Conservation (phyloP, 306 rosid genomes). For the Lathyrus oleraceus region DNA sequence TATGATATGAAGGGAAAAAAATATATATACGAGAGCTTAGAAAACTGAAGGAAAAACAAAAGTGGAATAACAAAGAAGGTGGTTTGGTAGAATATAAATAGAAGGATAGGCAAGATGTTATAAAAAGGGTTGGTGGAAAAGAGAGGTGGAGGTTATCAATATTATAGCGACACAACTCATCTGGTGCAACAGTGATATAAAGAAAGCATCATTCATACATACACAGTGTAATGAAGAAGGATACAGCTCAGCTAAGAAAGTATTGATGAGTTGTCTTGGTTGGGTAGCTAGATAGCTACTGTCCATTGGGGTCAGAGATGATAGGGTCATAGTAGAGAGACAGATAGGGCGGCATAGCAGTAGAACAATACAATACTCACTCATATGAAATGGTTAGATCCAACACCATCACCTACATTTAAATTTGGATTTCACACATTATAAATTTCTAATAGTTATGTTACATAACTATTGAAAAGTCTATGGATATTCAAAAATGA, state of each 20-base stretch:
- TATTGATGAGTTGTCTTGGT: slow-evolving; percentile 24
- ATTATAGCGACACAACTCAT: slow-evolving; percentile 28
- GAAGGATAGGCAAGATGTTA: background rate
- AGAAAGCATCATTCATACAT: slow-evolving; percentile 20
- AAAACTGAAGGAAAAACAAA: background rate
- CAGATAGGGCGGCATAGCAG: slow-evolving; percentile 62
- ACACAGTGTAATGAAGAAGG: slow-evolving; percentile 30
- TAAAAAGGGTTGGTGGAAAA: background rate
- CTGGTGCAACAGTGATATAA: slow-evolving; percentile 42
- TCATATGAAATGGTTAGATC: background rate
- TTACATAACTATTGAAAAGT: too few relatives aligned
- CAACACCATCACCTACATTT: too few relatives aligned
- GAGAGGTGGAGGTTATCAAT: slow-evolving; percentile 1
- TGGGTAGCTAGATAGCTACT: slow-evolving; percentile 20
- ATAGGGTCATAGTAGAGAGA: slow-evolving; percentile 5
- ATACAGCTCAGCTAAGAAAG: slow-evolving; percentile 23
- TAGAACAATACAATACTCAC: slow-evolving; percentile 22
- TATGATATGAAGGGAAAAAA: too few relatives aligned
- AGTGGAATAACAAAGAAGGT: background rate
- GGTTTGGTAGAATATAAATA: slow-evolving; percentile 16
- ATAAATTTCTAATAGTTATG: too few relatives aligned
- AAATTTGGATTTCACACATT: too few relatives aligned
- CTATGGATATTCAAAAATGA: too few relatives aligned
- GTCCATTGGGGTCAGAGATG: slow-evolving; percentile 49
- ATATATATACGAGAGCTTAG: too few relatives aligned